phyloP scores from a whole-genome alignment of 2,329 filamentous ascomycete species.

The Fusarium ramigenum region DNA sequence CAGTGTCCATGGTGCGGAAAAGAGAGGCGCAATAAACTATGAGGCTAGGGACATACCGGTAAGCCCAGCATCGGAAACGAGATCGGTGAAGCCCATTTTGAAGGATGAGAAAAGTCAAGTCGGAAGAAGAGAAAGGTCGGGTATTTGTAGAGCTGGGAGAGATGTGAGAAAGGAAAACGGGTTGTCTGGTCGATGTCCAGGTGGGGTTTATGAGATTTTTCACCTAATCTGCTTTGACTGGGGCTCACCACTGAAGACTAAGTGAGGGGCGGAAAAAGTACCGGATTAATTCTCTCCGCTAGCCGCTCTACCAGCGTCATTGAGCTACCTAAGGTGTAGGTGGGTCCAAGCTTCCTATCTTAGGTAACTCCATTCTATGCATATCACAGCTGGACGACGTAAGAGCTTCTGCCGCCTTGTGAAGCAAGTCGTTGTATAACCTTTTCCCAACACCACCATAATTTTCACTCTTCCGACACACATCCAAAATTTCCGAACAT shows the following conservation, averaged over 20 bases:
- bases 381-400: conserved; percentile 48
- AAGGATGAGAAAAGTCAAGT: conserved; percentile 42
- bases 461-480: not conserved
- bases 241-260: conserved; percentile 12
- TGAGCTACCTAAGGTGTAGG: not conserved
- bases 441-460: conserved; percentile 11
- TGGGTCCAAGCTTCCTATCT: conserved; percentile 11
- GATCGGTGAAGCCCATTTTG: conserved; percentile 76
- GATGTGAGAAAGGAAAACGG: conserved; percentile 46
- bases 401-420: conserved; percentile 53
- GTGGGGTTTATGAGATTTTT: conserved; percentile 56
- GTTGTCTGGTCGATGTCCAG: conserved; percentile 51
- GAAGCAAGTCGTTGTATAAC: conserved; percentile 14
- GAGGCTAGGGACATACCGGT: conserved; percentile 48
- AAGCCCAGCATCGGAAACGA: conserved; percentile 72
- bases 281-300: conserved; percentile 22
- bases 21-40: conserved; percentile 39
- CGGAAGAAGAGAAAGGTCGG: conserved; percentile 38
- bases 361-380: conserved; percentile 26
- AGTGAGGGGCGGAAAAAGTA: conserved; percentile 10
- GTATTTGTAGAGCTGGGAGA: conserved; percentile 45
- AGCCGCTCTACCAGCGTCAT: conserved; percentile 8
- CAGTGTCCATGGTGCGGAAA: conserved; percentile 46
- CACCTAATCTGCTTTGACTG: conserved; percentile 43
- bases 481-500: conserved; percentile 57